A percentile compares a stretch with the other conserved stretches of the same genome.
phyloP scores from a whole-genome alignment of 768 basidiomycete genomes.

The Podaxis mareebaensis region DNA sequence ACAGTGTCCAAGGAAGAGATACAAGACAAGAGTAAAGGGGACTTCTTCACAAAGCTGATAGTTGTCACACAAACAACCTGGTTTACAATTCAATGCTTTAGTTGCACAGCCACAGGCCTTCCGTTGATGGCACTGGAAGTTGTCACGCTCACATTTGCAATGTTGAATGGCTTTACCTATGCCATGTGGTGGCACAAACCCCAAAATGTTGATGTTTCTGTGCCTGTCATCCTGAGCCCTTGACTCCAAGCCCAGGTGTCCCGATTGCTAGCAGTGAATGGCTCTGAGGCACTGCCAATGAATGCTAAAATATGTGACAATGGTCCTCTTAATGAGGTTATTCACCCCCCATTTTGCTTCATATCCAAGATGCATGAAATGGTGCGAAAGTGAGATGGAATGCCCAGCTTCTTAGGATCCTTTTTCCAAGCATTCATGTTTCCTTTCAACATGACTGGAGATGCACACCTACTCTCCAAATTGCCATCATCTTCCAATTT shows the following conservation, averaged over 20 bases:
- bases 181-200: slow-evolving; percentile 38
- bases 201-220: slow-evolving; percentile 15
- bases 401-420: background rate
- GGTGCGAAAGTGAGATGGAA: too few species aligned
- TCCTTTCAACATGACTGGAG: background rate
- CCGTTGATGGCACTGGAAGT: slow-evolving; percentile 34
- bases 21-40: slow-evolving; percentile 32
- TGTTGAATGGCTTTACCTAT: slow-evolving; percentile 28
- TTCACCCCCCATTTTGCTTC: background rate
- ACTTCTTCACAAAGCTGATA: slow-evolving; percentile 30
- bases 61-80: slow-evolving; percentile 32
- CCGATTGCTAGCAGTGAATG: background rate
- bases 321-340: background rate
- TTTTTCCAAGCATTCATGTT: background rate
- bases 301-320: background rate
- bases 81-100: slow-evolving; percentile 32
- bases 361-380: background rate
- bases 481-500: too few species aligned
- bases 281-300: background rate
- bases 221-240: background rate
- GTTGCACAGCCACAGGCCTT: slow-evolving; percentile 23
- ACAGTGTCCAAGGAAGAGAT: slow-evolving; percentile 23
- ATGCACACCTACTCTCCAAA: too few species aligned
- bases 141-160: slow-evolving; percentile 29
- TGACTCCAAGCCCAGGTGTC: background rate